Base-by-base conservation (phyloP, 2,329 filamentous ascomycete genomes). In the Exophiala sp. region DNA sequence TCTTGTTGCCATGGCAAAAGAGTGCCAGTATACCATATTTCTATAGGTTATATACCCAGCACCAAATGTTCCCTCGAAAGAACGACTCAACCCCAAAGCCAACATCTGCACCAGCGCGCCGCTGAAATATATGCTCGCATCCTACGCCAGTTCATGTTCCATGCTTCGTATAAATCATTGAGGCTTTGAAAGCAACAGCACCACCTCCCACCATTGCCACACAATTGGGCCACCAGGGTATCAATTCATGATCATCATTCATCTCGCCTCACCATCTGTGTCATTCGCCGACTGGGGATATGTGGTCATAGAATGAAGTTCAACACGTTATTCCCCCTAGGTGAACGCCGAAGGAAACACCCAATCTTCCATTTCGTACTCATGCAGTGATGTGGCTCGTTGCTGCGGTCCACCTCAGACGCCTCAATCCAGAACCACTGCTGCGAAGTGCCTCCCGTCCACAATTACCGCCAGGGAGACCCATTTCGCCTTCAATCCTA, bases 401-500 rank as follows among this genome's bases (percentile, higher is more conserved):
- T n/a, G 51, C 48, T 5, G 57, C 48, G 33, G 47, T 54, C 57
- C 57, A 60, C 44, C 57, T 52, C 38, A 60, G 16, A 20, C 57
- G 45, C 12, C 57, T 41, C 34, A 60, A 34, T 8, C 57, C 54
- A n/a, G 38, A 51, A 18, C 57, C 57, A 10, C 51, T 60, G 12
- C 56, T 53, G 18, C 60, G 53, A 12, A 77, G 68, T 2, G 72
- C 72, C 61, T 78, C 75, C 53, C 71, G 72, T 4, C 75, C 73
- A 62, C 74, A 76, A 2, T 65, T 67, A 1, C 71, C 72, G 11
- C 69, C 66, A 10, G 67, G 65, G 11, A 55, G 52, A 53, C 40
- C 64, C 53, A 55, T 62, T 50, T 57, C 58, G 21, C 61, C 75
- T 63, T 85, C 82, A 2, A 77, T 69, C 47, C 75, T 72, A 1